Percentiles rank a stretch among this genome's conserved stretches.
Evolutionary conservation across 2,329 filamentous ascomycete species (phyloP).

Genomic region (Pyrenophora graminea): DNA sequence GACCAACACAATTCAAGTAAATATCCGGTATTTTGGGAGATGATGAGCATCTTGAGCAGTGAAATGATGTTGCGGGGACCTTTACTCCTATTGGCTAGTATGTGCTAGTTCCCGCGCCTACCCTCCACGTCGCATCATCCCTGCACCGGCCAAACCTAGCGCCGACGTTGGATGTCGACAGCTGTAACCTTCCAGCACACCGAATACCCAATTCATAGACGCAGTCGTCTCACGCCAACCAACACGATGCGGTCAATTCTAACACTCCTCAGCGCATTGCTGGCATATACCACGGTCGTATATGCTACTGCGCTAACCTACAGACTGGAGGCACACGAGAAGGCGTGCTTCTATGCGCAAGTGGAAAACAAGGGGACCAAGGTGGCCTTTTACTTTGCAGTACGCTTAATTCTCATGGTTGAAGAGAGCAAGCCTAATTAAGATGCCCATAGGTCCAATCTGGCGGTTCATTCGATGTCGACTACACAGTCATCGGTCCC

Average conservation of each 20-base stretch:
- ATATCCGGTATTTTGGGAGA: too few species aligned
- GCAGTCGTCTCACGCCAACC: conserved; percentile 14
- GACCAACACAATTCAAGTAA: not conserved
- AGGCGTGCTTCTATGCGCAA: conserved; percentile 89
- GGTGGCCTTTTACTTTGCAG: conserved; percentile 98
- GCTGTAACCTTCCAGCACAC: conserved; percentile 28
- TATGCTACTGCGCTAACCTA: conserved; percentile 93
- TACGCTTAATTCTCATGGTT: conserved; percentile 52
- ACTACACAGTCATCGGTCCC: conserved; percentile 86
- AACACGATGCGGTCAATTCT: conserved; percentile 43
- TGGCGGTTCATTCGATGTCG: conserved; percentile 95
- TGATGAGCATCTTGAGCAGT: not conserved
- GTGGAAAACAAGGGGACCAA: conserved; percentile 81
- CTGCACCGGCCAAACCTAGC: conserved; percentile 25
- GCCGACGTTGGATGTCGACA: conserved; percentile 38
- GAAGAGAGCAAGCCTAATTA: not conserved
- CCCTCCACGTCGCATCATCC: conserved; percentile 13
- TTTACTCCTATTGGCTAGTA: conserved; percentile 22
- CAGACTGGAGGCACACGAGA: conserved; percentile 86
- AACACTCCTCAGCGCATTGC: conserved; percentile 60
- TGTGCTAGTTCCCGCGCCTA: conserved; percentile 15
- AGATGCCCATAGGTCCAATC: conserved; percentile 77
- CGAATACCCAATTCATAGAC: conserved; percentile 14
- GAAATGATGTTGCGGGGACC: not conserved
- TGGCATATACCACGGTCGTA: conserved; percentile 70